Percentiles rank a stretch among this genome's conserved stretches.
phyloP scores from a whole-genome alignment of 371 early-diverging fungal genomes.

The Parasitella parasitica region DNA sequence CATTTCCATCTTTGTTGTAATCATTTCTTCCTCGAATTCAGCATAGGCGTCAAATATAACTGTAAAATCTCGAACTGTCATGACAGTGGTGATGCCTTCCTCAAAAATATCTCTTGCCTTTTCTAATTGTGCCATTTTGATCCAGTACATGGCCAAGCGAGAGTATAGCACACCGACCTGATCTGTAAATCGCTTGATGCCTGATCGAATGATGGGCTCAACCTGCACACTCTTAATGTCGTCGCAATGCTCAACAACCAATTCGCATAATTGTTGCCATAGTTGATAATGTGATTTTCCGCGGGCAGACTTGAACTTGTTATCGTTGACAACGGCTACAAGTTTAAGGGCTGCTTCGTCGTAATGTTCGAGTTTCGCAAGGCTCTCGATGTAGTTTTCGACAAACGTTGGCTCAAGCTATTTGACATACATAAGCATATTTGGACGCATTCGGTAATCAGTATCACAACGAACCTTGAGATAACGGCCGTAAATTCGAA shows the following conservation, averaged over 20 bases:
- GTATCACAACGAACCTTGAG: conserved; percentile 70
- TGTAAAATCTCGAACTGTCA: conserved; percentile 93
- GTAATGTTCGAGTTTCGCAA: conserved; percentile 68
- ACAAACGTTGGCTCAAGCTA: conserved; percentile 69
- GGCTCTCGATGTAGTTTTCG: conserved; percentile 75
- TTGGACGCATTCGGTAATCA: no score
- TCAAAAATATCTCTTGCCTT: conserved; percentile 91
- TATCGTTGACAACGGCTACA: conserved; percentile 70
- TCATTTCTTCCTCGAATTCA: conserved; percentile 84
- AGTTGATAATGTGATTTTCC: conserved; percentile 82
- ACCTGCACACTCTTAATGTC: conserved; percentile 67
- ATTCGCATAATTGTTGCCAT: conserved; percentile 87
- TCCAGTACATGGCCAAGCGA: conserved; percentile 83
- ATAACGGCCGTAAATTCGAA: conserved; percentile 80
- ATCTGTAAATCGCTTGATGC: conserved; percentile 82
- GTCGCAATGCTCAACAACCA: conserved; percentile 77
- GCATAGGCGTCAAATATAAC: conserved; percentile 96
- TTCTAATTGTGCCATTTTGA: conserved; percentile 77
- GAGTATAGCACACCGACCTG: conserved; percentile 90
- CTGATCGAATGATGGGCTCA: conserved; percentile 85
- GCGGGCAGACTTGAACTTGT: conserved; percentile 64
- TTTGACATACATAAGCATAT: no score
- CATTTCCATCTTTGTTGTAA: conserved; percentile 78
- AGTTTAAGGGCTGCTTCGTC: conserved; percentile 87
- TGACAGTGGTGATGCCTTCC: conserved; percentile 83